Percentiles rank a stretch among this genome's conserved stretches.
Evolutionary conservation across 148 eudicot genomes (phyloP).

Genomic region (Oxyria digyna): DNA sequence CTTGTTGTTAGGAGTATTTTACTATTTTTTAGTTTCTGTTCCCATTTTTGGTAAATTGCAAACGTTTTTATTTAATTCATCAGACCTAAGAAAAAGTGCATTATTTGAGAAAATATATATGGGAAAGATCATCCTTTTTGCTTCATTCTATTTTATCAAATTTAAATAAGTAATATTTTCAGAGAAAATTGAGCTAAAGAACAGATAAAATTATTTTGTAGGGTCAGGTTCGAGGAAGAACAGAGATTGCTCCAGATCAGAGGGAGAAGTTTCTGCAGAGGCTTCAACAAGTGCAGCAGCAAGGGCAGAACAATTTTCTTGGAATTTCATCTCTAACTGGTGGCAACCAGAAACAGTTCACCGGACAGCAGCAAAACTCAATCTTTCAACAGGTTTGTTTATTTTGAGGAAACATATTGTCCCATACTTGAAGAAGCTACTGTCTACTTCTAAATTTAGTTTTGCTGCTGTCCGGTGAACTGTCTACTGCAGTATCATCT

Average conservation of each 20-base stretch:
- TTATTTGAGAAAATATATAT: background rate
- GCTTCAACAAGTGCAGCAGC: conserved; percentile 84
- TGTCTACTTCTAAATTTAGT: too few relatives aligned
- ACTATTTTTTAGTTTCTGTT: background rate
- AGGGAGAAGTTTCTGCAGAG: conserved; percentile 82
- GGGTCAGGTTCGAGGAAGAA: conserved; percentile 85
- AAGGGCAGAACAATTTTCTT: conserved; percentile 72
- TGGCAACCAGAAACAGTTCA: conserved; percentile 63
- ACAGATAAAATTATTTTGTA: conserved; percentile 14
- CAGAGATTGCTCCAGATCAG: conserved; percentile 96
- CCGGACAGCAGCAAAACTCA: conserved; percentile 76
- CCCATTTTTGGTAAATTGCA: background rate
- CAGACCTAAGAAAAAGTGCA: background rate
- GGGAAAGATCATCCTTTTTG: background rate
- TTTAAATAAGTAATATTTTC: background rate
- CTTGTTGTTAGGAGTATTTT: too few relatives aligned
- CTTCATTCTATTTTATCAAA: background rate
- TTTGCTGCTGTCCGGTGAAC: too few relatives aligned
- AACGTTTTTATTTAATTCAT: background rate
- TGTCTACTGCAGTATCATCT: background rate
- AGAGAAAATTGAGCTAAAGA: conserved; percentile 5
- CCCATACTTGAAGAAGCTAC: background rate
- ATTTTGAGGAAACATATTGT: background rate
- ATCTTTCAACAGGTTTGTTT: conserved; percentile 70
- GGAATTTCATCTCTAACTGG: conserved; percentile 65